These are phyloP conservation scores for Infundibulicybe gibba DNA, from an alignment of 768 basidiomycete species.

Conservation along the genomic window DNA sequence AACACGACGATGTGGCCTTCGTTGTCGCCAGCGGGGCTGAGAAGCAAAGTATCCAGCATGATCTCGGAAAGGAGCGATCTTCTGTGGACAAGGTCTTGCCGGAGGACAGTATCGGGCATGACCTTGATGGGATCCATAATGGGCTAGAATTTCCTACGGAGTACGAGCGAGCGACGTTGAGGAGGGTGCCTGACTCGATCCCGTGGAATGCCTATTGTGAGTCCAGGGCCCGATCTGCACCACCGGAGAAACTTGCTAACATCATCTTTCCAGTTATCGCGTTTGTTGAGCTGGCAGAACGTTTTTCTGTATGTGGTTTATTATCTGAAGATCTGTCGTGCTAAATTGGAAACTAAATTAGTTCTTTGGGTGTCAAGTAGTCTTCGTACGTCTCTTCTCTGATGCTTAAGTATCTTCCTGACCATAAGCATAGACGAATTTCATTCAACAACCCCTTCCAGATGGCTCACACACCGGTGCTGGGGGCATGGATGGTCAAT, in stretches of 20 bases:
- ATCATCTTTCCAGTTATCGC: constrained; percentile 49
- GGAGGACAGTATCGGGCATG: constrained; percentile 1
- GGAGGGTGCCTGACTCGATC: constrained; percentile 55
- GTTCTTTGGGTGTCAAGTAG: constrained; percentile 45
- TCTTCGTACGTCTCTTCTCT: constrained; percentile 34
- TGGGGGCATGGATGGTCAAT: constrained; percentile 46
- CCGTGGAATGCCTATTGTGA: constrained; percentile 57
- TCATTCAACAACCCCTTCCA: constrained; percentile 71
- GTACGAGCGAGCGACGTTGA: constrained; percentile 54
- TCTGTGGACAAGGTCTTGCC: too few relatives aligned
- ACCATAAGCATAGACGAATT: constrained; percentile 52
- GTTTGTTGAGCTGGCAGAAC: constrained; percentile 65
- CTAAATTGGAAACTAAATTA: constrained; percentile 7
- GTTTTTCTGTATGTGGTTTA: constrained; percentile 55
- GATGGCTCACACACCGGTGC: constrained; percentile 63
- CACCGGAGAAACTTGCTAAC: background rate
- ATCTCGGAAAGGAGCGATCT: too few relatives aligned
- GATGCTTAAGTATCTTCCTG: background rate
- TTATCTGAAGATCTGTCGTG: background rate
- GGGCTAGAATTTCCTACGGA: constrained; percentile 63
- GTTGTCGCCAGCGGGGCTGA: too few relatives aligned
- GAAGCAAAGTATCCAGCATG: too few relatives aligned
- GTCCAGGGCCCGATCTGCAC: constrained; percentile 8
- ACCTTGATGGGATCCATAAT: constrained; percentile 32
- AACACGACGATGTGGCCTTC: too few relatives aligned